phyloP scores from a whole-genome alignment of 192 early-diverging fungal genomes.

The Chytriomyces hyalinus region DNA sequence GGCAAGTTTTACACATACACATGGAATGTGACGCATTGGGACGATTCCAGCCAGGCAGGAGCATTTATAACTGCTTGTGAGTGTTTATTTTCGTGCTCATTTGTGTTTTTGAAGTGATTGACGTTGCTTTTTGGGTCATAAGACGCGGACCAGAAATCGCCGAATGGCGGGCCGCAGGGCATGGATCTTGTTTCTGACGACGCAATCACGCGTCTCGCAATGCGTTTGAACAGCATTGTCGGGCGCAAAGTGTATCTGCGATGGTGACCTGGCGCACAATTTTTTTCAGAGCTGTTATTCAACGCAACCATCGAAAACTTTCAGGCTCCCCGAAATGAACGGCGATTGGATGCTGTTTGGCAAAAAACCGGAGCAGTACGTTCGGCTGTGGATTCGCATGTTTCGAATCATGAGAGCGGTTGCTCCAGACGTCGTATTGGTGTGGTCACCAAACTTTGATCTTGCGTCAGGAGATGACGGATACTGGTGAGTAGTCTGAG shows the following conservation, averaged over 20 bases:
- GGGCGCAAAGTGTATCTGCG: conserved; percentile 11
- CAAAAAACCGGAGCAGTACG: background rate
- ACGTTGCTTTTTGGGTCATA: background rate
- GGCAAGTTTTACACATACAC: background rate
- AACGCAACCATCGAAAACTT: too few species aligned
- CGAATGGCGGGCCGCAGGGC: conserved; percentile 1
- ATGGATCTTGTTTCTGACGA: conserved; percentile 22
- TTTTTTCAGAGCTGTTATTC: background rate
- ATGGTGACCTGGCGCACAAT: background rate
- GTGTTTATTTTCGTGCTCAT: background rate
- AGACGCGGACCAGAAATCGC: conserved; percentile 5
- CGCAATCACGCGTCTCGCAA: conserved; percentile 11
- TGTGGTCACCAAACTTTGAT: background rate
- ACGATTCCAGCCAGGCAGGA: conserved; percentile 3
- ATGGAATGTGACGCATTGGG: conserved; percentile 15
- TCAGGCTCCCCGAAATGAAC: conserved; percentile 32
- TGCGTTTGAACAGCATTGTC: background rate
- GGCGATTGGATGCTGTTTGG: conserved; percentile 24
- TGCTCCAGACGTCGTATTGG: background rate
- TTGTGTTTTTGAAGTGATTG: background rate
- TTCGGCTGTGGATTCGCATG: background rate
- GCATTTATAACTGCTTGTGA: conserved; percentile 18
- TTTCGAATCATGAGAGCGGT: background rate
- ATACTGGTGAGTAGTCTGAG: background rate
- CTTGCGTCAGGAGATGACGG: background rate